Base-by-base conservation (phyloP, 148 eudicot genomes). In the Persicaria tinctoria region DNA sequence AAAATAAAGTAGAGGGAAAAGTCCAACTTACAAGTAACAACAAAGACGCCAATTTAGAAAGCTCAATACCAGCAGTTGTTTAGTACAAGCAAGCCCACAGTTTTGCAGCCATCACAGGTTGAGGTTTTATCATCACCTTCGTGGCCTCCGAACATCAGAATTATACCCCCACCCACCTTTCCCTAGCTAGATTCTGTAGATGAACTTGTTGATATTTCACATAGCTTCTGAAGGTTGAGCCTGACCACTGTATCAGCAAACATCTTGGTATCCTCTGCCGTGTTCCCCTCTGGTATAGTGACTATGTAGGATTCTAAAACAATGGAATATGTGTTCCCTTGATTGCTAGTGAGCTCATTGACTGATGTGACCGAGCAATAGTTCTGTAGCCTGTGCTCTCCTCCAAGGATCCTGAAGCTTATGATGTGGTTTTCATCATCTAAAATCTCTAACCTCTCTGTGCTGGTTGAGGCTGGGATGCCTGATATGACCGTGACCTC, bases 381-480 rank as follows among this genome's bases (percentile, higher is more conserved):
- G 47, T 90, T 90, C 79, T 75, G 80, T 70, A 90, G 80, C 79
- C 94, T 82, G 78, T 90, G 94, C 53, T 90, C 90, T 20, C 94
- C 94, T 62, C 88, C 91, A 8, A 86, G 75, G 55, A 85, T 78
- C 74, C 80, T 82, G 74, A 90, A 90, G 50, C 89, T 85, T 27
- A 87, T 68, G 60, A 90, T 73, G 46, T 78, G 87, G 73, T 76
- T 78, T 71, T 86, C 88, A 57, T 90, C 94, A 70, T 90, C 88
- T 54, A 90, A 55, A 62, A 90, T 71, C 80, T 90, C 95, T 48
- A 90, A 76, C 79, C 91, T 78, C 76, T 90, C 95, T 0, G 91
- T 90, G 80, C 90, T 88, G 5, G 90, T 88, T 8, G 84, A 81
- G 16, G 95, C 95, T 9, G 95, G 95, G 68, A 90, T 74, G 16